Conservation (phyloP, 2,329 filamentous ascomycete species). For the Pseudogymnoascus sp. region DNA sequence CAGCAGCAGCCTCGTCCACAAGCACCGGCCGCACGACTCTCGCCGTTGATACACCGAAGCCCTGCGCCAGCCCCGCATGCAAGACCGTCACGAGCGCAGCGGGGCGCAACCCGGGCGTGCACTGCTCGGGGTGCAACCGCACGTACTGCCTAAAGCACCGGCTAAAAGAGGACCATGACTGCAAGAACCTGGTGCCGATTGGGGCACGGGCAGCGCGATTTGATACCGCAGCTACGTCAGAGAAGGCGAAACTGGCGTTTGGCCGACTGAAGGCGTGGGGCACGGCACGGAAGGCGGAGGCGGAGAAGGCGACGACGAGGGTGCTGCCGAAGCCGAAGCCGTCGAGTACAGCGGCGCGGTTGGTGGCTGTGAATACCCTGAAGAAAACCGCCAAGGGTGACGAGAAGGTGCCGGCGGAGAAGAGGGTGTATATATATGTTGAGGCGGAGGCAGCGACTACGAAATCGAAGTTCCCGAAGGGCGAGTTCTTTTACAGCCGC, state of each 20-base stretch:
- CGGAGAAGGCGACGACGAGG: conserved; percentile 35
- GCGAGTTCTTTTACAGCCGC: conserved; percentile 69
- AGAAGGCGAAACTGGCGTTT: conserved; percentile 66
- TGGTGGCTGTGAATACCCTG: conserved; percentile 65
- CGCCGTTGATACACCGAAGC: conserved; percentile 52
- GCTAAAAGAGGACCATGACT: conserved; percentile 74
- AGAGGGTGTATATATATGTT: conserved; percentile 82
- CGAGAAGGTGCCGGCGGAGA: conserved; percentile 67
- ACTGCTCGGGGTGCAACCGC: conserved; percentile 63
- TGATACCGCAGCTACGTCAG: conserved; percentile 40
- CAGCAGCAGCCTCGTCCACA: conserved; percentile 45
- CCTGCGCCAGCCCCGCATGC: conserved; percentile 59
- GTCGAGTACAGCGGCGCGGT: conserved; percentile 52
- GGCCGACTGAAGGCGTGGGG: conserved; percentile 75
- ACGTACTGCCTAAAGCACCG: conserved; percentile 74
- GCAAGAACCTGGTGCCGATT: conserved; percentile 60
- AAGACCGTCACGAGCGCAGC: conserved; percentile 59
- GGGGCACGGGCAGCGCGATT: conserved; percentile 41
- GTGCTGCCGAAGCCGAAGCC: conserved; percentile 56
- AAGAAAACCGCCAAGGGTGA: conserved; percentile 90
- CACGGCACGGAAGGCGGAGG: conserved; percentile 58
- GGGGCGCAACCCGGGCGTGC: conserved; percentile 47
- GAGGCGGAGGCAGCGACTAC: conserved; percentile 85
- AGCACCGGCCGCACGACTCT: conserved; percentile 38
- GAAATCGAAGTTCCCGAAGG: conserved; percentile 72